These are phyloP conservation scores for Boletales sp. DNA, from an alignment of 768 basidiomycete species.

Conservation along the genomic window DNA sequence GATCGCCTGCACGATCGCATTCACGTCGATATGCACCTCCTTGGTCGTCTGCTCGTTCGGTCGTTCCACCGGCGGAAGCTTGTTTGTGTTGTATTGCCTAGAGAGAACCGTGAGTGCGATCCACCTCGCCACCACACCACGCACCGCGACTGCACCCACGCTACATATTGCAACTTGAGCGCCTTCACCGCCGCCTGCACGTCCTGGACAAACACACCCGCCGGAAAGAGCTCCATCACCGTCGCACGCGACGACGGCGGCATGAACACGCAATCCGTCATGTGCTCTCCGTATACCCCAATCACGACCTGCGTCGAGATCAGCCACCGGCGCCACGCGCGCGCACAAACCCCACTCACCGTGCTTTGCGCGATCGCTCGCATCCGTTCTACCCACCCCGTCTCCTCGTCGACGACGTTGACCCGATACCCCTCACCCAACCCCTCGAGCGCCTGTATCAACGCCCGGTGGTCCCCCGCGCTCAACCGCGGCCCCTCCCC, in stretches of 20 bases:
- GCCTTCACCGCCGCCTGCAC: constrained; percentile 53
- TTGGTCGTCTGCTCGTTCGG: constrained; percentile 19
- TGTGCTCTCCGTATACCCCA: constrained; percentile 55
- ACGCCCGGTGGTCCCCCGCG: constrained; percentile 51
- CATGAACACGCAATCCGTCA: constrained; percentile 72
- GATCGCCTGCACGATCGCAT: constrained; percentile 41
- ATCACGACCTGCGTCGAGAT: constrained; percentile 46
- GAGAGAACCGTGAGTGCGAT: background rate
- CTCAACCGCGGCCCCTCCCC: constrained; percentile 51
- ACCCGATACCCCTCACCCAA: constrained; percentile 57
- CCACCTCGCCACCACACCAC: constrained; percentile 4
- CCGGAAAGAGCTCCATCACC: constrained; percentile 75
- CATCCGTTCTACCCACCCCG: constrained; percentile 61
- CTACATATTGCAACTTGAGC: constrained; percentile 54
- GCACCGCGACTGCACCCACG: constrained; percentile 47
- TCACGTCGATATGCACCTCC: constrained; percentile 36
- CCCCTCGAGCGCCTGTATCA: constrained; percentile 54
- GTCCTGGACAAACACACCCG: constrained; percentile 61
- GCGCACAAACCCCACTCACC: constrained; percentile 35
- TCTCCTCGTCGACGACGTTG: constrained; percentile 48
- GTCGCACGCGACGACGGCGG: constrained; percentile 54
- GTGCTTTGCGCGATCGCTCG: constrained; percentile 63
- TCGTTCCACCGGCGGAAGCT: constrained; percentile 33
- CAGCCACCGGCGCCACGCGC: background rate
- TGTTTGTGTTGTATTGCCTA: constrained; percentile 35